Evolutionary conservation across 495 filamentous ascomycete genomes (phyloP).

Genomic region (Xylaria cubensis): DNA sequence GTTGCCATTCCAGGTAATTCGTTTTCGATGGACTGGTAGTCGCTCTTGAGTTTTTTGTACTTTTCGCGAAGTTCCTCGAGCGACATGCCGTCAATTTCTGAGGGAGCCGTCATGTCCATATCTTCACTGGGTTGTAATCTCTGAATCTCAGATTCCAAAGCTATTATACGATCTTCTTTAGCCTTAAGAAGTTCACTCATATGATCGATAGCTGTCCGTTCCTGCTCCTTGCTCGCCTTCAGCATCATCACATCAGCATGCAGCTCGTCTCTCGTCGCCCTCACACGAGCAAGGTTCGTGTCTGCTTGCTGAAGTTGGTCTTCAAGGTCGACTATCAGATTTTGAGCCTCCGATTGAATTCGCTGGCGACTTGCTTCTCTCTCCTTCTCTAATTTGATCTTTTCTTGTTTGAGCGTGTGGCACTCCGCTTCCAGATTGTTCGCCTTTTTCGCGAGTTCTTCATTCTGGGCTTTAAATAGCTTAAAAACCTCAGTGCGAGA

Average conservation of each 20-base stretch:
- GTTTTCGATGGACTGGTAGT: conserved; percentile 82
- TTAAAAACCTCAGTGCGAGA: conserved; percentile 92
- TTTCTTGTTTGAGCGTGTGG: conserved; percentile 81
- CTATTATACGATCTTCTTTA: conserved; percentile 73
- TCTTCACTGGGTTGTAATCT: conserved; percentile 64
- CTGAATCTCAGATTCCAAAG: conserved; percentile 81
- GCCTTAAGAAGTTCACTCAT: conserved; percentile 79
- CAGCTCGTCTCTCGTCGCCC: conserved; percentile 82
- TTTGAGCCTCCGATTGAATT: conserved; percentile 78
- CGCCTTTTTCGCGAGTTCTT: conserved; percentile 88
- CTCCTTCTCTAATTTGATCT: conserved; percentile 83
- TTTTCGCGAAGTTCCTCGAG: conserved; percentile 75
- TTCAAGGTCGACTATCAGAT: conserved; percentile 74
- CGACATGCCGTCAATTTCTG: conserved; percentile 59
- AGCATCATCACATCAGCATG: conserved; percentile 80
- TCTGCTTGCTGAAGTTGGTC: conserved; percentile 81
- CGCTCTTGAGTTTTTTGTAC: conserved; percentile 73
- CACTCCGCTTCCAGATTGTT: conserved; percentile 93
- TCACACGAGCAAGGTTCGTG: conserved; percentile 82
- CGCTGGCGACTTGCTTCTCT: conserved; percentile 79
- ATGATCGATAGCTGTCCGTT: conserved; percentile 69
- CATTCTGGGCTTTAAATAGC: conserved; percentile 83
- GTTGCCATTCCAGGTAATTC: conserved; percentile 86
- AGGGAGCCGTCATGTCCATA: conserved; percentile 51
- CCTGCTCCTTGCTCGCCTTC: conserved; percentile 78